Evolutionary conservation across 2,329 filamentous ascomycete species (phyloP).

Genomic region (Colletotrichum eremochloae): DNA sequence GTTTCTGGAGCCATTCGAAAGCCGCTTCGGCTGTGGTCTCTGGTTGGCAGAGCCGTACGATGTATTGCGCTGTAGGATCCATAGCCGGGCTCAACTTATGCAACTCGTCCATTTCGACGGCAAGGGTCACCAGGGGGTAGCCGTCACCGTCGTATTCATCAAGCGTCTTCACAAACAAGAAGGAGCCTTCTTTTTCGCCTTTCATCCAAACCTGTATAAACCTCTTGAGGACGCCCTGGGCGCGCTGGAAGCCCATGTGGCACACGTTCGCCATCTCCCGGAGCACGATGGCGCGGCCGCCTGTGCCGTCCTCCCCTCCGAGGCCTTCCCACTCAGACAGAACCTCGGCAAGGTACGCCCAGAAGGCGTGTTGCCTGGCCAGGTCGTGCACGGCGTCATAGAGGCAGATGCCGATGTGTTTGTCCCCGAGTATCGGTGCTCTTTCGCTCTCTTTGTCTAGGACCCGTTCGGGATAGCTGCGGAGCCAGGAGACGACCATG

Average conservation of each 20-base stretch:
- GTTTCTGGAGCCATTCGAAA: not conserved
- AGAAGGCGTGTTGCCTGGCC: not conserved
- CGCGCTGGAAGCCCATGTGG: not conserved
- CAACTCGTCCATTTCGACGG: not conserved
- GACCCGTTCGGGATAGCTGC: not conserved
- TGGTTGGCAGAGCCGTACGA: not conserved
- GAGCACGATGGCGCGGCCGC: not conserved
- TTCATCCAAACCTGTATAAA: not conserved
- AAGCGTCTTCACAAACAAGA: not conserved
- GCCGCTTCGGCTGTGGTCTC: not conserved
- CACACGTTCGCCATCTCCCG: not conserved
- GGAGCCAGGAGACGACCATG: fast-evolving
- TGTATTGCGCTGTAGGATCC: fast-evolving
- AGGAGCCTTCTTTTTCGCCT: not conserved
- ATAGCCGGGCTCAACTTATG: not conserved
- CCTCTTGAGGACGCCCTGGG: not conserved
- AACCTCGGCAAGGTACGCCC: not conserved
- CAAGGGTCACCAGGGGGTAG: not conserved
- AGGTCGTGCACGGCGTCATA: not conserved
- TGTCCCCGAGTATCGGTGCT: not conserved
- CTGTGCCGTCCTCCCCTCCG: not conserved
- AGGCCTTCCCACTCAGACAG: not conserved
- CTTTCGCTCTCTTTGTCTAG: not conserved
- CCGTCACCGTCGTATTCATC: not conserved
- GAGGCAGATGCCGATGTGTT: not conserved